Percentiles rank a stretch among this genome's conserved stretches.
phyloP scores from a whole-genome alignment of 768 basidiomycete species.

The Mycena kentingensis region DNA sequence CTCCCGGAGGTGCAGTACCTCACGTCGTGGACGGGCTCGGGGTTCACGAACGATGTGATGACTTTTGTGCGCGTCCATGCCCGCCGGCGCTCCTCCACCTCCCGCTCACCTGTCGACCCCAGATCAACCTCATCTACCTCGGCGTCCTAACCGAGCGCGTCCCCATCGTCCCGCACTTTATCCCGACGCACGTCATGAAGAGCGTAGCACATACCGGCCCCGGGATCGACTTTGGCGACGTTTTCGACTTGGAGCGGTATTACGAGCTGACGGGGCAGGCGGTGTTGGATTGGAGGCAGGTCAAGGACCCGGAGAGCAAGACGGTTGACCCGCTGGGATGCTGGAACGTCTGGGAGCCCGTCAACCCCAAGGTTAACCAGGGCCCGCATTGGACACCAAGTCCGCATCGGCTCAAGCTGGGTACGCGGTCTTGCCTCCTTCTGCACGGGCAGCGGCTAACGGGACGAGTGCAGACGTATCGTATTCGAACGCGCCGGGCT shows the following conservation, averaged over 20 bases:
- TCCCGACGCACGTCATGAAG: slow-evolving; percentile 29
- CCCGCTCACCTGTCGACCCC: neutral
- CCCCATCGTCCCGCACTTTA: slow-evolving; percentile 37
- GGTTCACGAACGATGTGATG: slow-evolving; percentile 36
- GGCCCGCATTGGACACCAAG: neutral
- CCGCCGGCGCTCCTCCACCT: neutral
- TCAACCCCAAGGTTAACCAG: slow-evolving; percentile 2
- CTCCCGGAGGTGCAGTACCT: slow-evolving; percentile 46
- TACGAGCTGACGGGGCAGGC: slow-evolving; percentile 28
- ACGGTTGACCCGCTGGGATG: slow-evolving; percentile 18
- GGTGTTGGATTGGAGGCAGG: slow-evolving; percentile 40
- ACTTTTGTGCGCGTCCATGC: neutral
- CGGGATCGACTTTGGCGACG: slow-evolving; percentile 33
- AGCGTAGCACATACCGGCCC: slow-evolving; percentile 12
- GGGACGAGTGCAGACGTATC: slow-evolving; percentile 20
- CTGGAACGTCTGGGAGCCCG: slow-evolving; percentile 18
- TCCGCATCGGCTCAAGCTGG: slow-evolving; percentile 6
- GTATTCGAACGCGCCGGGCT: slow-evolving; percentile 14
- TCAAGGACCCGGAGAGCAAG: slow-evolving; percentile 31
- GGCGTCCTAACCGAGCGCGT: slow-evolving; percentile 36
- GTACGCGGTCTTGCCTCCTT: slow-evolving; percentile 23
- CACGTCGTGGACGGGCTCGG: slow-evolving; percentile 48
- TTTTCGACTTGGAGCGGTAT: slow-evolving; percentile 38
- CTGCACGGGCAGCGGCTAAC: slow-evolving; percentile 23
- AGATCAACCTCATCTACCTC: slow-evolving; percentile 41